Evolutionary conservation across 805 yeast species (phyloP).

Genomic region (Grigorovia jiainica): DNA sequence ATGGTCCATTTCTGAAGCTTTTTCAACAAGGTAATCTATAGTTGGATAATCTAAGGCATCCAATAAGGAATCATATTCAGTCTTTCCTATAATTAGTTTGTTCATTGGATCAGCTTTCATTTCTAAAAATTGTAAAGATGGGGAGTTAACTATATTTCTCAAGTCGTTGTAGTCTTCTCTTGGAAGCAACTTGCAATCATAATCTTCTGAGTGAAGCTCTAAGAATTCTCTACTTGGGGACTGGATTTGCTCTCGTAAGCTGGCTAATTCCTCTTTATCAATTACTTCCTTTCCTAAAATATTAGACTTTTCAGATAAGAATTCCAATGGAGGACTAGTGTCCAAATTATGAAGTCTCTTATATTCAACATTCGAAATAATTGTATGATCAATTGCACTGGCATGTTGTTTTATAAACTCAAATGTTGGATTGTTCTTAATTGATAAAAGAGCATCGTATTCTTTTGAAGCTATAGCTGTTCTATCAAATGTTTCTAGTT

Average conservation of each 20-base stretch:
- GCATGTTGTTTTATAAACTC: background rate
- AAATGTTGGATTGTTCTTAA: slow-evolving; percentile 7
- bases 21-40: slow-evolving; percentile 7
- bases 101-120: slow-evolving; percentile 15
- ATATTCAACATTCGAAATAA: background rate
- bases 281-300: background rate
- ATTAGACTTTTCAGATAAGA: background rate
- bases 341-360: background rate
- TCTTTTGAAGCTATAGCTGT: background rate
- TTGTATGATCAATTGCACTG: slow-evolving; percentile 1
- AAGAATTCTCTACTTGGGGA: slow-evolving; percentile 19
- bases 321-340: background rate
- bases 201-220: background rate
- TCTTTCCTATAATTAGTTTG: background rate
- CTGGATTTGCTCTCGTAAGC: slow-evolving; percentile 12
- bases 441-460: background rate
- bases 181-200: background rate
- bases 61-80: background rate
- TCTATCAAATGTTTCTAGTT: slow-evolving; percentile 6
- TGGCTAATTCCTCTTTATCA: background rate
- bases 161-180: background rate
- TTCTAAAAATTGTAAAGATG: slow-evolving; percentile 18
- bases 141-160: slow-evolving; percentile 8
- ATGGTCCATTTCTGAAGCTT: slow-evolving; percentile 3
- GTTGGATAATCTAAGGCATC: slow-evolving; percentile 6